Base-by-base conservation (phyloP, 2,329 filamentous ascomycete genomes). In the Cladophialophora chaetospira region DNA sequence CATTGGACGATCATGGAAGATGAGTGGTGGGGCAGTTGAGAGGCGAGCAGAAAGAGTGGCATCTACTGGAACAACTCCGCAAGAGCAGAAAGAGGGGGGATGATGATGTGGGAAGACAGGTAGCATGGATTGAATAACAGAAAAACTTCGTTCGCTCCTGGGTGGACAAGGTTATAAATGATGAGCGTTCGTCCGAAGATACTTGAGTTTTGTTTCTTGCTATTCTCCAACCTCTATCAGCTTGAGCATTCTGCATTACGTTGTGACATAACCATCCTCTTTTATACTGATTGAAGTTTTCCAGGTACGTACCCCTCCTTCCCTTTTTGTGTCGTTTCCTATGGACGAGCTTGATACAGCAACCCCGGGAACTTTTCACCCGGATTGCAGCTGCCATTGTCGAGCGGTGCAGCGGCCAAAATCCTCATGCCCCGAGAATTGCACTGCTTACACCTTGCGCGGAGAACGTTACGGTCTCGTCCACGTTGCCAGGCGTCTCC, bases 61-160 rank as follows among this genome's bases (percentile, higher is more conserved):
- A 56, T 42, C 28, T 28, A 54, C 43, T 54, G 46, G 31, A 35
- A 55, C 19, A 48, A 49, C 55, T 58, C 55, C 55, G 55, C 55
- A 58, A 58, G 15, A 48, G 49, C n/a, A 38, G 36, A 42, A 53
- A 51, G 45, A 43, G 44, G 44, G 45, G 44, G 44, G 38, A 43
- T n/a, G 48, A 42, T 43, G 42, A 31, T 52, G 38, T 35, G 49
- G 29, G 44, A 43, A 53, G 36, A 38, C 38, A n/a, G 21, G 43
- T 23, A 48, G 28, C 31, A 13, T 29, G 19, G 19, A 19, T 25
- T 15, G 28, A 53, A 51, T 9, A 51, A 40, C 35, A 31, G 54
- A 53, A 49, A 33, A 44, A 44, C 17, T 33, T 51, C 17, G 35
- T 40, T 33, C 42, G 48, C 9, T 44, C 42, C 23, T 42, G 48